Conservation (phyloP, 2,329 filamentous ascomycete genomes). For the Fusarium sp. region DNA sequence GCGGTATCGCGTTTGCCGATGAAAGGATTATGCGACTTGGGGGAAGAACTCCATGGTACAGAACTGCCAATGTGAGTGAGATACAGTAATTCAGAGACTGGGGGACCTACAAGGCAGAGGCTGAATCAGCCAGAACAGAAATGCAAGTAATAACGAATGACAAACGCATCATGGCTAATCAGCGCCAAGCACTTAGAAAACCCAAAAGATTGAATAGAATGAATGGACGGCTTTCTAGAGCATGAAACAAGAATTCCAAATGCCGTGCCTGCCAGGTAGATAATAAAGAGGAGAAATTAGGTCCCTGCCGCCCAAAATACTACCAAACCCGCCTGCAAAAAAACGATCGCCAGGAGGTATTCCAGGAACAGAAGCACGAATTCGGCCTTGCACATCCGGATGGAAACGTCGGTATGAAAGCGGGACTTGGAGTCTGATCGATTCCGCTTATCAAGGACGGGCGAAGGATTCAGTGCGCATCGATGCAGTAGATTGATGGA, state of each 20-base stretch:
- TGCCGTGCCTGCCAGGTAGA: neutral
- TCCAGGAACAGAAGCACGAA: neutral
- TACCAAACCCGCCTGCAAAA: neutral
- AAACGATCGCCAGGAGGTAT: neutral
- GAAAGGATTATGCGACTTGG: slow-evolving; percentile 12
- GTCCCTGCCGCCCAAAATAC: neutral
- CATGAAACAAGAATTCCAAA: neutral
- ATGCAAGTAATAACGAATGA: slow-evolving; percentile 16
- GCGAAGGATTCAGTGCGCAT: neutral
- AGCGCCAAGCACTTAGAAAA: neutral
- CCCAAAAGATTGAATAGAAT: neutral
- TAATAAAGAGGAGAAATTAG: neutral
- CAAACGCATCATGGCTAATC: slow-evolving; percentile 22
- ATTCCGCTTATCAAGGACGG: neutral
- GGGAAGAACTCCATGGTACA: neutral
- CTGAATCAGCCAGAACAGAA: slow-evolving; percentile 25
- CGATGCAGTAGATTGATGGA: neutral
- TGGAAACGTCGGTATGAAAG: neutral
- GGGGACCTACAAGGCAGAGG: neutral
- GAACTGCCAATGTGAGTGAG: neutral
- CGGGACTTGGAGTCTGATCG: neutral
- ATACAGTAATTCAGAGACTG: neutral
- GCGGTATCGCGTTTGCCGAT: slow-evolving; percentile 6
- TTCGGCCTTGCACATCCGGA: neutral
- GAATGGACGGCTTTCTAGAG: neutral